These are phyloP conservation scores for Fraxinus pennsylvanica DNA, from an alignment of 257 asterid species.

Conservation along the genomic window DNA sequence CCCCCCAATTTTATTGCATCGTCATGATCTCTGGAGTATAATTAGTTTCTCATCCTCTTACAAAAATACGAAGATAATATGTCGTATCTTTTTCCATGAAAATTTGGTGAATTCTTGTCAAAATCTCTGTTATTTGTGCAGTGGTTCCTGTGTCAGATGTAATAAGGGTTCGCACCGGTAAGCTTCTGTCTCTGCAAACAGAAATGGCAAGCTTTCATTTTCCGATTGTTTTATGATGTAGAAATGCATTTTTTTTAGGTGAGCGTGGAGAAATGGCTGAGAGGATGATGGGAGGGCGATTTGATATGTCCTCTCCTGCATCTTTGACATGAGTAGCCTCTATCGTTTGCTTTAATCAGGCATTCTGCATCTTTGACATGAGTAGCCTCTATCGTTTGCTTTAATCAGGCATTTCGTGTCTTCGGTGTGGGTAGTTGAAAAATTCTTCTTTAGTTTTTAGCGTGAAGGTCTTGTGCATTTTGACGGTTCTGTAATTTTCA, in stretches of 20 bases:
- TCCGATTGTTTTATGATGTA: not conserved
- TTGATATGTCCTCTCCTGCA: conserved; percentile 58
- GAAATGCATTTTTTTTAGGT: conserved; percentile 41
- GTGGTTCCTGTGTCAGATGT: conserved; percentile 84
- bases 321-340: conserved; percentile 29
- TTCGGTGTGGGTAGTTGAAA: not conserved
- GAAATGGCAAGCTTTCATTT: not conserved
- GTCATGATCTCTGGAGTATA: not conserved
- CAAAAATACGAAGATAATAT: not conserved
- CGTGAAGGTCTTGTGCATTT: conserved; percentile 2
- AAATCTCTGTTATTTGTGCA: conserved; percentile 45
- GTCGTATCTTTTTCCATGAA: not conserved
- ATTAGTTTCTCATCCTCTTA: not conserved
- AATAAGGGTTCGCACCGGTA: conserved; percentile 93
- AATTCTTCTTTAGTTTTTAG: conserved; percentile 15
- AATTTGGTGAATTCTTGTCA: not conserved
- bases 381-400: conserved; percentile 14
- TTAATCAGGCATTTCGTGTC: conserved; percentile 13
- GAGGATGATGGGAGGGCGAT: conserved; percentile 85
- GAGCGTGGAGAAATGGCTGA: conserved; percentile 87
- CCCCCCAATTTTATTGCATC: not conserved
- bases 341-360: conserved; percentile 3
- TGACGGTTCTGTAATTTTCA: not conserved
- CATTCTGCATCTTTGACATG: conserved; percentile 29
- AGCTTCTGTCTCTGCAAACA: not conserved